Conservation (phyloP, 768 basidiomycete genomes). For the Pseudohyphozyma bogoriensis region DNA sequence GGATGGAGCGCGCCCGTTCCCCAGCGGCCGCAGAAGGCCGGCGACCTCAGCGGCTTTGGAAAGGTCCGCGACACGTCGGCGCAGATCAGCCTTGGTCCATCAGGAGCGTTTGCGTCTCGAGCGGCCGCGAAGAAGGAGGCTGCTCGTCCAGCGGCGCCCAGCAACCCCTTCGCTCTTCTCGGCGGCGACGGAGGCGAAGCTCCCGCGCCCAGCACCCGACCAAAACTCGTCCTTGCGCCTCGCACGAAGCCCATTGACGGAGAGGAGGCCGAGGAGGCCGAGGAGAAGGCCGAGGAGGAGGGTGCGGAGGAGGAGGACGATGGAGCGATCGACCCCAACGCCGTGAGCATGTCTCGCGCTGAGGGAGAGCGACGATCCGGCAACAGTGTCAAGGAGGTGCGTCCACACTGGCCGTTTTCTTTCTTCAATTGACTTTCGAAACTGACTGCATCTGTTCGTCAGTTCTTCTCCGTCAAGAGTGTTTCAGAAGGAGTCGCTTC, state of each 20-base stretch:
- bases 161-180: constrained; percentile 46
- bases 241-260: constrained; percentile 58
- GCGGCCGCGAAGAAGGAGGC: constrained; percentile 57
- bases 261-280: constrained; percentile 43
- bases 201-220: constrained; percentile 42
- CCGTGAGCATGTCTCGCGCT: constrained; percentile 44
- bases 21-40: constrained; percentile 63
- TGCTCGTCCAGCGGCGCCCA: constrained; percentile 45
- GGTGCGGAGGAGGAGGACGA: constrained; percentile 41
- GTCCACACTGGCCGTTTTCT: neutral
- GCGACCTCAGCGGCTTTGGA: constrained; percentile 77
- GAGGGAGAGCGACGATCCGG: constrained; percentile 61
- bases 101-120: constrained; percentile 68
- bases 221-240: constrained; percentile 62
- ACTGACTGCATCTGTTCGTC: constrained; percentile 44
- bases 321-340: constrained; percentile 32
- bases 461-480: constrained; percentile 75
- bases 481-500: constrained; percentile 80
- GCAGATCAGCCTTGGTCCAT: constrained; percentile 69
- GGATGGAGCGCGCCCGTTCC: constrained; percentile 61
- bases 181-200: constrained; percentile 44
- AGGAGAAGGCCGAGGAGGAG: constrained; percentile 43
- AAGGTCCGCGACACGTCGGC: constrained; percentile 59
- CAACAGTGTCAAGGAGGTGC: constrained; percentile 56
- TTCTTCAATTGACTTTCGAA: neutral